phyloP scores from a whole-genome alignment of 2,329 filamentous ascomycete genomes.

The Ceratocystis smalleyi region DNA sequence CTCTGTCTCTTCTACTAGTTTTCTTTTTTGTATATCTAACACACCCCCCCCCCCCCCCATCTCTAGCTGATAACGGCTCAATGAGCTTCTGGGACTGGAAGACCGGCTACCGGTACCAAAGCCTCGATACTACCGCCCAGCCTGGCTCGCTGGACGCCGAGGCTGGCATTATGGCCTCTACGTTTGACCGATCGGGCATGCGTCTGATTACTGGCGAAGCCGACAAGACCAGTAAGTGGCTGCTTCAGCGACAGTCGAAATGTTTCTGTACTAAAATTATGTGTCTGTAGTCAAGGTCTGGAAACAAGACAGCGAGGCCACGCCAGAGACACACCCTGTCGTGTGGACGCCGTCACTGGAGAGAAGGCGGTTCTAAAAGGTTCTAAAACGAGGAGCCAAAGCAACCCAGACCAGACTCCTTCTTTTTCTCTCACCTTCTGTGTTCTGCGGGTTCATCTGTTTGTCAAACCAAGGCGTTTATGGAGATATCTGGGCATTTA shows the following conservation, averaged over 20 bases:
- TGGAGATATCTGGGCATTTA: not conserved
- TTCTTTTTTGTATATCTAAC: not conserved
- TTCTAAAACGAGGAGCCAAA: slow-evolving; percentile 7
- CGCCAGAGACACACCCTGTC: slow-evolving; percentile 76
- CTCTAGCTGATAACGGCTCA: slow-evolving; percentile 69
- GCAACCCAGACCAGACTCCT: not conserved
- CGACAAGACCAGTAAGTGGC: slow-evolving; percentile 67
- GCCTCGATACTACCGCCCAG: slow-evolving; percentile 78
- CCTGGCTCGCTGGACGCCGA: slow-evolving; percentile 89
- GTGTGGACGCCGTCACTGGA: slow-evolving; percentile 65
- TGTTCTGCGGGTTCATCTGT: not conserved
- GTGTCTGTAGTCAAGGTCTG: slow-evolving; percentile 63
- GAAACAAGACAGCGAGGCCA: slow-evolving; percentile 85
- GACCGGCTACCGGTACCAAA: slow-evolving; percentile 80
- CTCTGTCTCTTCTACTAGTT: not conserved
- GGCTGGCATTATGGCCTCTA: slow-evolving; percentile 85
- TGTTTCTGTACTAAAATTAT: slow-evolving; percentile 18
- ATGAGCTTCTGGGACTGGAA: slow-evolving; percentile 99
- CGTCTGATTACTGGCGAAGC: slow-evolving; percentile 87
- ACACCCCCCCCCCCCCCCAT: not conserved
- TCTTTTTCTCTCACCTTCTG: not conserved
- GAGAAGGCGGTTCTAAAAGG: slow-evolving; percentile 13
- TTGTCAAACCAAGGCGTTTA: not conserved
- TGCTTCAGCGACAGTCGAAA: not conserved
- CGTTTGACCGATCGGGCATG: slow-evolving; percentile 76